These are phyloP conservation scores for Leptodermis oblonga DNA, from an alignment of 257 asterid species.

Conservation along the genomic window DNA sequence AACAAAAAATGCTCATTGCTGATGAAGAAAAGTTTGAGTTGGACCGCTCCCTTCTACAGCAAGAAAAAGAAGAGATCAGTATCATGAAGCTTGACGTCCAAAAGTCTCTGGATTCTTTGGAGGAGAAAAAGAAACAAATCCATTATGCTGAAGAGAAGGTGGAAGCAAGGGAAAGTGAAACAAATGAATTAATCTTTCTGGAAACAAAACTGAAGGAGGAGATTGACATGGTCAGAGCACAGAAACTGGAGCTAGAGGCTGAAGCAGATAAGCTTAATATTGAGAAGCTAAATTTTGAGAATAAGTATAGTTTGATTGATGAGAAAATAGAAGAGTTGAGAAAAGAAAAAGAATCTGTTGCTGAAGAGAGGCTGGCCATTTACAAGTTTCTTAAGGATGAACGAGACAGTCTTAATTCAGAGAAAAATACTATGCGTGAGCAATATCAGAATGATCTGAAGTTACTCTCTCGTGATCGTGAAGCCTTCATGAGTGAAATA, in stretches of 20 bases:
- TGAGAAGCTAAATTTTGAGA: slow-evolving; percentile 85
- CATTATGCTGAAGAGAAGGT: slow-evolving; percentile 55
- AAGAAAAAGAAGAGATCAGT: slow-evolving; percentile 52
- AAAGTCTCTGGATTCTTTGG: slow-evolving; percentile 53
- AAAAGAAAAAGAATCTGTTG: slow-evolving; percentile 68
- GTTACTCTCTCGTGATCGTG: slow-evolving; percentile 73
- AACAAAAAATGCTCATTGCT: slow-evolving; percentile 45
- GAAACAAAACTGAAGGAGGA: slow-evolving; percentile 83
- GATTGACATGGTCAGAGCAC: slow-evolving; percentile 70
- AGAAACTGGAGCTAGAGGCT: slow-evolving; percentile 67
- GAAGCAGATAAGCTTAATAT: slow-evolving; percentile 73
- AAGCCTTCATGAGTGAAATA: slow-evolving; percentile 63
- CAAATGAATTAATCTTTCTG: slow-evolving; percentile 61
- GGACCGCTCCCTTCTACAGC: slow-evolving; percentile 35
- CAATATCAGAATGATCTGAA: slow-evolving; percentile 66
- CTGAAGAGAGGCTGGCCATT: slow-evolving; percentile 66
- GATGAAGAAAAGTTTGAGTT: slow-evolving; percentile 54
- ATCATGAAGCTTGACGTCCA: slow-evolving; percentile 54
- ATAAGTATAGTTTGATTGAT: slow-evolving; percentile 87
- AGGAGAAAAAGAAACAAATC: slow-evolving; percentile 50
- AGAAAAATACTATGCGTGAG: slow-evolving; percentile 61
- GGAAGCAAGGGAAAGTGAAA: slow-evolving; percentile 70
- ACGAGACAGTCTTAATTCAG: slow-evolving; percentile 67
- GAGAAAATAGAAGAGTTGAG: slow-evolving; percentile 76
- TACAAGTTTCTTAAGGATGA: slow-evolving; percentile 71